Evolutionary conservation across 2,329 filamentous ascomycete genomes (phyloP).

Genomic region (Chaetomiaceae sp.): DNA sequence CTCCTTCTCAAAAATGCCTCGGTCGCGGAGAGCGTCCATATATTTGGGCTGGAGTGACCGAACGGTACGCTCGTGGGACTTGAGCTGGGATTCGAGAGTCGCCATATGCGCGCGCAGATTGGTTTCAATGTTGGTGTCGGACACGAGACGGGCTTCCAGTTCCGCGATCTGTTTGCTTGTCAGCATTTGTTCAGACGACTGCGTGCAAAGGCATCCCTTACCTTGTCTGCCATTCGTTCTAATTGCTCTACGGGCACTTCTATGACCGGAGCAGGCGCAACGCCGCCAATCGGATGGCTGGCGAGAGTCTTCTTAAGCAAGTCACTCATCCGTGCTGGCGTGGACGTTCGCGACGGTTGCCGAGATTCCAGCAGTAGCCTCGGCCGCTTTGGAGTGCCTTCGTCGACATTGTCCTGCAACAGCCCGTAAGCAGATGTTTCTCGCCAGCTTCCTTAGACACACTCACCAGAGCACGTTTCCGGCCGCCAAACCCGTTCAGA

Average conservation of each 20-base stretch:
- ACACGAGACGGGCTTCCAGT: slow-evolving; percentile 32
- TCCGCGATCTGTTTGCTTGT: slow-evolving; percentile 30
- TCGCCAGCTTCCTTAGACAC: neutral
- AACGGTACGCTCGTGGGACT: slow-evolving; percentile 40
- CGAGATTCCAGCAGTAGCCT: slow-evolving; percentile 13
- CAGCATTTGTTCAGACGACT: neutral
- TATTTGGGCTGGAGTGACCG: slow-evolving; percentile 41
- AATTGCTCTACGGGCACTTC: slow-evolving; percentile 28
- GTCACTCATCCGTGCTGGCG: slow-evolving; percentile 25
- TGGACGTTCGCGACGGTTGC: slow-evolving; percentile 6
- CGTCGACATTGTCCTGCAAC: slow-evolving; percentile 16
- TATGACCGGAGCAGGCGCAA: slow-evolving; percentile 3
- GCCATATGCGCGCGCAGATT: slow-evolving; percentile 34
- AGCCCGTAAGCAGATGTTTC: slow-evolving; percentile 15
- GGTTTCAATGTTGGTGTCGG: slow-evolving; percentile 25
- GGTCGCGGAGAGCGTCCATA: slow-evolving; percentile 46
- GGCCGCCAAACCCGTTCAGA: slow-evolving; percentile 22
- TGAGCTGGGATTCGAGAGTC: slow-evolving; percentile 39
- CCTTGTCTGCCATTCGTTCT: slow-evolving; percentile 35
- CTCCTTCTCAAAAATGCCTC: slow-evolving; percentile 42
- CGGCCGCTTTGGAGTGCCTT: slow-evolving; percentile 17
- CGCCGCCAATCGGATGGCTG: slow-evolving; percentile 2
- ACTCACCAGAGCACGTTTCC: slow-evolving; percentile 47
- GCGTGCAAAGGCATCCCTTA: slow-evolving; percentile 18
- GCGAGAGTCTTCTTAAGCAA: slow-evolving; percentile 27